Evolutionary conservation across 2,329 filamentous ascomycete species (phyloP).

Genomic region (Uncinocarpus reesii): DNA sequence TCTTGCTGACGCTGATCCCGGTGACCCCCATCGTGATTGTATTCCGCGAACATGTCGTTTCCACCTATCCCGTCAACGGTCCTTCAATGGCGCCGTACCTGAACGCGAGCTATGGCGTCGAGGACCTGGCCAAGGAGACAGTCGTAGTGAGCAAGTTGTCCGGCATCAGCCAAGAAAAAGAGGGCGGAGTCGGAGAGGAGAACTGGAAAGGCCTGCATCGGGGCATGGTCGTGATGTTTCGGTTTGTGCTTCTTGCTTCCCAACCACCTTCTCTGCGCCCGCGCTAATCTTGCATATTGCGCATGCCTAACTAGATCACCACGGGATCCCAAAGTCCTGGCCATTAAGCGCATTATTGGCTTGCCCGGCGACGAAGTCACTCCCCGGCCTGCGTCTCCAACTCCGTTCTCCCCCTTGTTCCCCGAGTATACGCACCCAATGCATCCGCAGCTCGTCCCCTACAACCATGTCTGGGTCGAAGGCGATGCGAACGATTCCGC

Average conservation of each 20-base stretch:
- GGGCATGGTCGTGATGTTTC: conserved; percentile 65
- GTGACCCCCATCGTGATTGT: conserved; percentile 32
- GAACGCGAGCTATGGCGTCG: conserved; percentile 52
- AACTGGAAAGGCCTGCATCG: conserved; percentile 47
- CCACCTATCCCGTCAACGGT: conserved; percentile 36
- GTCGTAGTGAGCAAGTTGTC: conserved; percentile 35
- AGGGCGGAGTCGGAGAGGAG: conserved; percentile 42
- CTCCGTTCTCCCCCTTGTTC: conserved; percentile 18
- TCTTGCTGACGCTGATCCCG: conserved; percentile 22
- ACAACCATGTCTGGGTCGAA: conserved; percentile 88
- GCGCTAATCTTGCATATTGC: no score
- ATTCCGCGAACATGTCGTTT: conserved; percentile 33
- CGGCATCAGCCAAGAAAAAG: conserved; percentile 24
- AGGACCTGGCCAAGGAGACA: conserved; percentile 31
- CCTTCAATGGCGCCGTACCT: conserved; percentile 68
- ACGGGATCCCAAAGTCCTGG: conserved; percentile 54
- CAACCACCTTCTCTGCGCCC: no score
- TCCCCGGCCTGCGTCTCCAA: conserved; percentile 50
- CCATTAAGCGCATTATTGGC: conserved; percentile 74
- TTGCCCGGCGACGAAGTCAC: conserved; percentile 67
- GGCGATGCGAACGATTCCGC: conserved; percentile 63
- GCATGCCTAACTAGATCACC: conserved; percentile 49
- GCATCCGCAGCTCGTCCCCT: conserved; percentile 52
- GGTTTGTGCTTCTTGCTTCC: no score
- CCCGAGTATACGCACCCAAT: conserved; percentile 1